A percentile compares a stretch with the other conserved stretches of the same genome.
phyloP scores from a whole-genome alignment of 441 rosid species.

The Oxalis stricta region DNA sequence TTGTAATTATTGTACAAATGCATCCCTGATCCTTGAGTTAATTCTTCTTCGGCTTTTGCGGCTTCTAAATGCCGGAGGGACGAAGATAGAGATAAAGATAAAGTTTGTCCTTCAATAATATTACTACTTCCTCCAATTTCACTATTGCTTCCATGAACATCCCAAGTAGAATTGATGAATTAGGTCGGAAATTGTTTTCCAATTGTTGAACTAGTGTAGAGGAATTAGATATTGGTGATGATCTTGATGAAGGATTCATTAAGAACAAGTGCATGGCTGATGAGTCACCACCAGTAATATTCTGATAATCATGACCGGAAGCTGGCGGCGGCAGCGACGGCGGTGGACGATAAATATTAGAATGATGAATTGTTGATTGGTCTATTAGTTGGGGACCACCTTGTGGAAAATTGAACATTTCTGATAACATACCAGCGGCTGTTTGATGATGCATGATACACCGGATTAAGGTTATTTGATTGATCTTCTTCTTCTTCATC shows the following conservation, averaged over 20 bases:
- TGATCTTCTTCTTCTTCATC: slow-evolving; percentile 58
- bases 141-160: slow-evolving; percentile 20
- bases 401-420: slow-evolving; percentile 72
- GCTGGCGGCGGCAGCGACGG: slow-evolving; percentile 9
- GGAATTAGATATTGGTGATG: slow-evolving; percentile 48
- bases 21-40: slow-evolving; percentile 41
- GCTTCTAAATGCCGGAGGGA: slow-evolving; percentile 67
- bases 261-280: slow-evolving; percentile 87
- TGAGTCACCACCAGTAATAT: slow-evolving; percentile 52
- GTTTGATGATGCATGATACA: slow-evolving; percentile 61
- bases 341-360: slow-evolving; percentile 24
- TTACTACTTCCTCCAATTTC: slow-evolving; percentile 50
- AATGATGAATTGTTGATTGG: slow-evolving; percentile 35
- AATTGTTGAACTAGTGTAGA: no score
- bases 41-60: slow-evolving; percentile 76
- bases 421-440: slow-evolving; percentile 82
- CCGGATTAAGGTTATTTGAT: no score
- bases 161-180: slow-evolving; percentile 33
- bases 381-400: slow-evolving; percentile 37
- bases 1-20: no score
- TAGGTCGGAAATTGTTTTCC: slow-evolving; percentile 74
- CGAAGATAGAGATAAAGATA: slow-evolving; percentile 69
- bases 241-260: slow-evolving; percentile 65
- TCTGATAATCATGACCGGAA: slow-evolving; percentile 22
- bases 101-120: slow-evolving; percentile 85